Evolutionary conservation across 495 filamentous ascomycete genomes (phyloP), one percentile per base, ranked within the genome.

Genomic region (Neurospora cerealis): DNA sequence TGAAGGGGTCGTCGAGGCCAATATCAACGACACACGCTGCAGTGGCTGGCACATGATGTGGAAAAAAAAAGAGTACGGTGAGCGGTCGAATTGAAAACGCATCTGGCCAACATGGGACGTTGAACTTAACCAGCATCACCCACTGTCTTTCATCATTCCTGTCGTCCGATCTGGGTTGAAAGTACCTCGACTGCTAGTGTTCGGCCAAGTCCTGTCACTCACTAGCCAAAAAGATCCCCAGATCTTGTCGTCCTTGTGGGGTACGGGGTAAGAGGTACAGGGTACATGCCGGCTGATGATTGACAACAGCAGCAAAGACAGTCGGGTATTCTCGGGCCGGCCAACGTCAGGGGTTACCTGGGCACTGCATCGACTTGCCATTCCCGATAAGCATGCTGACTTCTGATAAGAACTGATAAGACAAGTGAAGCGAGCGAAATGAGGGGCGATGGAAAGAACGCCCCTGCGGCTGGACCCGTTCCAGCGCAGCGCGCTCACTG

Each of bases 301-400:
- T 24, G 46, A 28, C 15, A 28, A 21, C n/a, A 48, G 44, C 44
- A 48, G 44, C 44, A 10, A 48, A 32, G 54, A 32, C 2, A 4
- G 28, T 78, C 78, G 78, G 78, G 78, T 80, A 79, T 80, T 80
- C 44, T 80, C 78, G 78, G 78, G 72, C 75, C 77, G 75, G 34
- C 28, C 15, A 34, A 19, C 6, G 54, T 19, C 15, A 66, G 54
- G 13, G 6, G 15, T 66, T 62, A 48, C 44, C 19, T 10, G 17
- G n/a, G 19, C 13, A 15, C 13, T 5, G 39, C 39, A 46, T 46
- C 19, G 17, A n/a, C 42, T n/a, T 54, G 46, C 9, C 46, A 24
- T 54, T 54, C 9, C 11, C 46, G 54, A 62, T 62, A 62, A 62
- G 54, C 54, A 28, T 13, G 24, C 13, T 32, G 6, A 24, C 13